These are phyloP conservation scores for Plectosphaerella sp. DNA, from an alignment of 2,329 filamentous ascomycete genomes.

Conservation along the genomic window DNA sequence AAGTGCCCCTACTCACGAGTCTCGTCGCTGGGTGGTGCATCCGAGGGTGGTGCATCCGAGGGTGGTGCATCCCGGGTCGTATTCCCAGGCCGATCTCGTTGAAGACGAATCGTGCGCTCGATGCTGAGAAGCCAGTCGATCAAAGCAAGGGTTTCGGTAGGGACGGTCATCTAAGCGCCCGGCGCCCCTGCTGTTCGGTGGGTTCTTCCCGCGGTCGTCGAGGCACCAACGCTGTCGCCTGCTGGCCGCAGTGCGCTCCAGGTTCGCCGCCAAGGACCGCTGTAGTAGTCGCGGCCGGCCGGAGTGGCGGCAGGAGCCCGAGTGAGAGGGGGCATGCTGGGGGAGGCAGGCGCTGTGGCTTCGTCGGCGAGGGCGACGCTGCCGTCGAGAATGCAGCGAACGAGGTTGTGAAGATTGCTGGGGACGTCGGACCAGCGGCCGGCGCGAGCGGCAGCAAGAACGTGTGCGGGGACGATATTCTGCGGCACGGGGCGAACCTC, in stretches of 20 bases:
- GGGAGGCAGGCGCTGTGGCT: neutral
- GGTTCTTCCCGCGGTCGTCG: constrained; percentile 16
- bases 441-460: constrained; percentile 50
- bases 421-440: constrained; percentile 57
- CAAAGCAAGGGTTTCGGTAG: too few species aligned
- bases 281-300: constrained; percentile 5
- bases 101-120: too few species aligned
- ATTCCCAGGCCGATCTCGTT: too few species aligned
- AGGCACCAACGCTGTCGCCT: constrained; percentile 18
- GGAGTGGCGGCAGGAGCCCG: constrained; percentile 2
- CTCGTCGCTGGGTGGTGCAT: too few species aligned
- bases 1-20: too few species aligned
- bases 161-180: constrained; percentile 16
- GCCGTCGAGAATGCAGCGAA: constrained; percentile 41
- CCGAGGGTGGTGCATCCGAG: too few species aligned
- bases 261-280: constrained; percentile 14
- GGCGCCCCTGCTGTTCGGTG: constrained; percentile 23
- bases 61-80: too few species aligned
- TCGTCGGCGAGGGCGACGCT: constrained; percentile 20
- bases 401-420: constrained; percentile 47
- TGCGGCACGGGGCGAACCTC: constrained; percentile 21
- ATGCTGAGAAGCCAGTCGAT: too few species aligned
- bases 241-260: constrained; percentile 34
- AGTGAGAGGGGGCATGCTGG: constrained; percentile 2
- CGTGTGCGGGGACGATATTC: constrained; percentile 42